Conservation (phyloP, 1,284 basidiomycete species). For the Sporisorium reilianum region DNA sequence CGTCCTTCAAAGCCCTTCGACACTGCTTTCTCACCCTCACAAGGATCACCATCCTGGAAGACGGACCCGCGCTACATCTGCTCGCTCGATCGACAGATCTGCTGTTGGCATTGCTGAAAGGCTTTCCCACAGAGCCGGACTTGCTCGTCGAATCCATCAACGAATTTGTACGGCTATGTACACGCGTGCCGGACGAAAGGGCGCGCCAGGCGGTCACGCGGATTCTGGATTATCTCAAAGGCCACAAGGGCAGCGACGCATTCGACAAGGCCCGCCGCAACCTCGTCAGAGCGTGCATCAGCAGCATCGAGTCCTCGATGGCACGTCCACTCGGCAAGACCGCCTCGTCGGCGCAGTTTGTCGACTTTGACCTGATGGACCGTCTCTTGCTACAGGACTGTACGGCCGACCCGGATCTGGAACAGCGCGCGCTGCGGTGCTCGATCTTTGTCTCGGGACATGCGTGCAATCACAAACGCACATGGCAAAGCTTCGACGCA, state of each 20-base stretch:
- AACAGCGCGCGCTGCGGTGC: slow-evolving; percentile 18
- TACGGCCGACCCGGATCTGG: slow-evolving; percentile 1
- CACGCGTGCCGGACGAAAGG: slow-evolving; percentile 18
- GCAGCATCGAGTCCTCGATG: slow-evolving; percentile 19
- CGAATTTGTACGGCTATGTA: slow-evolving; percentile 18
- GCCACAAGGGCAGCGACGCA: neutral
- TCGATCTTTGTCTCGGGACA: slow-evolving; percentile 26
- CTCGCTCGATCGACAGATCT: slow-evolving; percentile 23
- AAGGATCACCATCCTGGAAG: neutral
- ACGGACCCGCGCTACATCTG: slow-evolving; percentile 20
- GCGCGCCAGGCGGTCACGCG: slow-evolving; percentile 20
- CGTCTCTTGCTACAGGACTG: slow-evolving; percentile 8
- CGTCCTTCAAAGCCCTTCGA: slow-evolving; percentile 7
- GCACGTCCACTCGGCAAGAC: slow-evolving; percentile 1
- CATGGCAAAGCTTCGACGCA: slow-evolving; percentile 17
- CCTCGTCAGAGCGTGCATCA: slow-evolving; percentile 13
- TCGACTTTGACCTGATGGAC: slow-evolving; percentile 25
- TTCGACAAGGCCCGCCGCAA: slow-evolving; percentile 6
- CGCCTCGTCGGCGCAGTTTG: slow-evolving; percentile 22
- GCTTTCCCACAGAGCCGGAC: slow-evolving; percentile 7
- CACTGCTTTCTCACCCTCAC: slow-evolving; percentile 17
- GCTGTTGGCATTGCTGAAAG: slow-evolving; percentile 9
- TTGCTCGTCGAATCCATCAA: neutral
- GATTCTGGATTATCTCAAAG: slow-evolving; percentile 17
- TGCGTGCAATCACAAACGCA: slow-evolving; percentile 10